Conservation (phyloP, 2,329 filamentous ascomycete genomes). For the Rhinocladiella similis region DNA sequence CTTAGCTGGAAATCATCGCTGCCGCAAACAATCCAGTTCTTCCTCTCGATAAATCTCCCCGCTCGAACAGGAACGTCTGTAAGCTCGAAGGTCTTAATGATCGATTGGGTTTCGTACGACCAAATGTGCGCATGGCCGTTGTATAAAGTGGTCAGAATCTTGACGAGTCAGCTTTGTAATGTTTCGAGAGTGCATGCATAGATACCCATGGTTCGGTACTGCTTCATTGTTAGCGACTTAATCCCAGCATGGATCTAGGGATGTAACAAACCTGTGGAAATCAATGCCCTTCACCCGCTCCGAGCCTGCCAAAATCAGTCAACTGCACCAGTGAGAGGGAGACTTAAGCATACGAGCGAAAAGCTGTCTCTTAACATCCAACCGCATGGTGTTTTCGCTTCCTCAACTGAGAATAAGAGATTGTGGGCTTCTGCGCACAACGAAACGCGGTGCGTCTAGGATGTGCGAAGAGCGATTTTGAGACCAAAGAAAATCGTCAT, state of each 20-base stretch:
- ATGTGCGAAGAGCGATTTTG: not conserved
- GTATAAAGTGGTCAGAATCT: slow-evolving; percentile 87
- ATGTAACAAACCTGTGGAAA: slow-evolving; percentile 68
- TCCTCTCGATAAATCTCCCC: slow-evolving; percentile 91
- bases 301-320: slow-evolving; percentile 76
- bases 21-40: slow-evolving; percentile 98
- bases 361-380: slow-evolving; percentile 30
- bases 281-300: slow-evolving; percentile 97
- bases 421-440: slow-evolving; percentile 11
- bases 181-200: slow-evolving; percentile 27
- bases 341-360: slow-evolving; percentile 19
- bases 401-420: slow-evolving; percentile 1
- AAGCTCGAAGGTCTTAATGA: slow-evolving; percentile 98
- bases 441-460: not conserved
- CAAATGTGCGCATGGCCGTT: slow-evolving; percentile 99
- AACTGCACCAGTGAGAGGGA: slow-evolving; percentile 46
- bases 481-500: not conserved
- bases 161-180: slow-evolving; percentile 31
- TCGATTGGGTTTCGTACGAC: slow-evolving; percentile 95
- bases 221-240: slow-evolving; percentile 12
- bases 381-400: slow-evolving; percentile 23
- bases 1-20: slow-evolving; percentile 87
- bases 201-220: slow-evolving; percentile 84
- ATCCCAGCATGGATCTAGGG: not conserved
- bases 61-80: slow-evolving; percentile 97